Base-by-base conservation (phyloP, 495 filamentous ascomycete genomes). In the Chaetomium fimeti region DNA sequence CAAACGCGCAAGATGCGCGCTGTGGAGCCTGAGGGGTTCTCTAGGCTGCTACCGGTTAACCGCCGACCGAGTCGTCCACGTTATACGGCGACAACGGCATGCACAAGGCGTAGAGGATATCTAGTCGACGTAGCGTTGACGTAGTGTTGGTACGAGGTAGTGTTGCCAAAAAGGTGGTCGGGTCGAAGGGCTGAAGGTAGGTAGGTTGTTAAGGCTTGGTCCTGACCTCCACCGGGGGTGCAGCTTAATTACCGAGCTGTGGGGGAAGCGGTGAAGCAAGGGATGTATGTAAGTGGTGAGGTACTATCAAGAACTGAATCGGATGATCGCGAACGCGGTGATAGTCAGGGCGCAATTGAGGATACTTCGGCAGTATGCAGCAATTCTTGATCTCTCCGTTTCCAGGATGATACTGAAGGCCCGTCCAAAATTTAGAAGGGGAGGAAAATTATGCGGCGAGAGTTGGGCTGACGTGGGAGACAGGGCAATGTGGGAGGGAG, bases 191-290 rank as follows among this genome's bases (percentile, higher is more conserved):
- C 24, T 32, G 48, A 61, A 15, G 47, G 48, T 28, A 12, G 45
- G 53, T 60, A 15, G 47, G 48, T 28, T 13, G 45, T 61, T 60
- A n/a, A 52, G 22, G 47, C 59, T 42, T 45, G 32, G 12, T 65
- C 57, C 60, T 57, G 32, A 68, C 58, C 67, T 71, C 62, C 54
- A 69, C 65, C 61, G 60, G 57, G 67, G 65, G 28, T 13, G 22
- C 59, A 58, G 65, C 66, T 68, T 67, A 66, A 69, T 71, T 64
- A 71, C 38, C 42, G 51, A 62, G 61, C 64, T 62, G 68, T 72
- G 66, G 70, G 66, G 66, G 62, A 61, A 61, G 59, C 43, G 49
- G 64, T 67, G 67, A 62, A 64, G 57, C 57, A 32, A 56, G 61
- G 67, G 63, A 64, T 38, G 40, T 49, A 38, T 25, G 63, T 49